Base-by-base conservation (phyloP, 2,329 filamentous ascomycete species). In the Penicillium sp. region DNA sequence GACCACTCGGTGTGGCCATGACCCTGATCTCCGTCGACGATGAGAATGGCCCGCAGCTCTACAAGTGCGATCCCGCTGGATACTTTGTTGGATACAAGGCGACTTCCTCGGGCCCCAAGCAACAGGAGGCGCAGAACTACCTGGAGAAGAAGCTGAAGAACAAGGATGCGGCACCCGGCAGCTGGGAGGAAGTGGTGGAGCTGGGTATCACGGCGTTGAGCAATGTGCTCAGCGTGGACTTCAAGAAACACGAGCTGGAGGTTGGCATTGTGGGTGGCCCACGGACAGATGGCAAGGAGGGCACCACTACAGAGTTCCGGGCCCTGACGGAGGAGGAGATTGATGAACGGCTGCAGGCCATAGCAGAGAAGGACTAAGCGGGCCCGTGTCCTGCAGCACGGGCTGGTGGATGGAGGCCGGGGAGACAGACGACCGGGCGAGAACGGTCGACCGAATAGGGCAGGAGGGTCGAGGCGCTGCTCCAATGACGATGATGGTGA, bases 121-220 rank as follows among this genome's bases (percentile, higher is more conserved):
- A 97, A 78, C 95, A 99, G 78, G 95, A 99, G 84, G 95, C 95
- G 63, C 87, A 98, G 75, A 99, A 99, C 80, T 92, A 96, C 78
- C 84, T 99, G 59, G 95, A 99, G 86, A 98, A 98, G 89, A 98
- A 98, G 85, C 87, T 99, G 78, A 96, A 97, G 83, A 97, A 96
- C 88, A 97, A 97, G 87, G 93, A 98, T 73, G 84, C 85, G 70
- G 95, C 94, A 37, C 90, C 95, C 58, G 95, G 95, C 61, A 88
- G 82, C 73, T 99, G 95, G 95, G 91, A 96, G 78, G 95, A 99
- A 61, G 95, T 99, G 50, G 94, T 99, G 51, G 95, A 99, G 83
- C 84, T 98, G 70, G 95, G 91, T 59, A 99, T 99, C 77, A 91
- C 92, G 46, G 94, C 95, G 6, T 82, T 99, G 77, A 96, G 93